Percentiles rank a stretch among this genome's conserved stretches.
phyloP scores from a whole-genome alignment of 768 basidiomycete genomes.

The Mycena albidolilacea region DNA sequence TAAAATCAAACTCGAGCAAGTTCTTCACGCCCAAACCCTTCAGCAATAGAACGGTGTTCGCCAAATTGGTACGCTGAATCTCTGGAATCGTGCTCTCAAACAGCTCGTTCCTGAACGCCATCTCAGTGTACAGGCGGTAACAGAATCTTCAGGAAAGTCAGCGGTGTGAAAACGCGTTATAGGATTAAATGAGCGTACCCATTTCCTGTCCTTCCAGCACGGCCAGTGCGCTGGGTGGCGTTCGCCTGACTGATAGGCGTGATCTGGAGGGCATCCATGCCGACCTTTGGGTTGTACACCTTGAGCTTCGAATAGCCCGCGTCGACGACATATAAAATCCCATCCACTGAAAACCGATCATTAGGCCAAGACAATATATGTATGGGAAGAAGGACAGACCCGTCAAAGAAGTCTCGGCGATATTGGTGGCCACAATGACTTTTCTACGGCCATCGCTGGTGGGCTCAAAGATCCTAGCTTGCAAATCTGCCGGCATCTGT shows the following conservation, averaged over 20 bases:
- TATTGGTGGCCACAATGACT: slow-evolving; percentile 98
- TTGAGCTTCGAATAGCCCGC: slow-evolving; percentile 97
- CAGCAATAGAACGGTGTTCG: slow-evolving; percentile 94
- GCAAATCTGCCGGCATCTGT: slow-evolving; percentile 99
- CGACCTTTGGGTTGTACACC: slow-evolving; percentile 99
- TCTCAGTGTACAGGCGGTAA: slow-evolving; percentile 97
- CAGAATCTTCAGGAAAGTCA: slow-evolving; percentile 75
- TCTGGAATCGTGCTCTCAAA: slow-evolving; percentile 98
- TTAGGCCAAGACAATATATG: slow-evolving; percentile 35
- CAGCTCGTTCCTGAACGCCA: slow-evolving; percentile 96
- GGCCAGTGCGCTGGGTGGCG: slow-evolving; percentile 95
- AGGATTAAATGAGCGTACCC: slow-evolving; percentile 69
- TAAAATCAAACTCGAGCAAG: slow-evolving; percentile 97
- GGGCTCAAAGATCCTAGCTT: slow-evolving; percentile 97
- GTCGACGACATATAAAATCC: slow-evolving; percentile 97
- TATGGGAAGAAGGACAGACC: slow-evolving; percentile 58
- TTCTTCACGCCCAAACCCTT: slow-evolving; percentile 99
- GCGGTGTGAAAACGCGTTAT: slow-evolving; percentile 4
- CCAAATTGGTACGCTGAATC: slow-evolving; percentile 97
- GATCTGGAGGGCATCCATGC: slow-evolving; percentile 99
- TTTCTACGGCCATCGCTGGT: slow-evolving; percentile 95
- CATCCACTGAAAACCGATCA: slow-evolving; percentile 77
- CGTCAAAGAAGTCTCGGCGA: slow-evolving; percentile 97
- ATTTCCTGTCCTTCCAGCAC: slow-evolving; percentile 95
- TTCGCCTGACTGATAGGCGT: slow-evolving; percentile 99